Percentiles rank a stretch among this genome's conserved stretches.
Conservation (phyloP, 2,329 filamentous ascomycete genomes). For the Cyanodermella asteris region DNA sequence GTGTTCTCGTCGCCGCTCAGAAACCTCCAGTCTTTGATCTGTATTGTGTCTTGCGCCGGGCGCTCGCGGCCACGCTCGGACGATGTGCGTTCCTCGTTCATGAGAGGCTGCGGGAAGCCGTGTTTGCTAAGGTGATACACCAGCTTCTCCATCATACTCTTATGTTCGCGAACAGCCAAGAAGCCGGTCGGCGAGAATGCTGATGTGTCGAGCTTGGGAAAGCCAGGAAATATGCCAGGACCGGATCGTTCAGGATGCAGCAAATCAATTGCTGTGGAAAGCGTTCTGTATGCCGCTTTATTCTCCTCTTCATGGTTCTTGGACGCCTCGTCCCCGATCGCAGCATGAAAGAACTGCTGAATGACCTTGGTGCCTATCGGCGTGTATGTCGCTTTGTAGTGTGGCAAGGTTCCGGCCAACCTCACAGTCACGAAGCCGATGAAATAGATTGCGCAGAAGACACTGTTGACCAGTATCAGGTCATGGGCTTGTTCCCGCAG, state of each 20-base stretch:
- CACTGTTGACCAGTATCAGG: slow-evolving; percentile 3
- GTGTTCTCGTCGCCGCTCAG: slow-evolving; percentile 1
- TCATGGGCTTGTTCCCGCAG: slow-evolving; percentile 2
- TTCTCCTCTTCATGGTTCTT: slow-evolving; percentile 3
- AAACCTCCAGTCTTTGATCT: slow-evolving; percentile 4
- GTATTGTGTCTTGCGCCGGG: slow-evolving; percentile 2
- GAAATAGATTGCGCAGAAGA: slow-evolving; percentile 5
- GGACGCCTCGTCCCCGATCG: slow-evolving; percentile 5
- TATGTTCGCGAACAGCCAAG: slow-evolving; percentile 3
- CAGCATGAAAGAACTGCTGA: slow-evolving; percentile 4
- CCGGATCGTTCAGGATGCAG: slow-evolving; percentile 3
- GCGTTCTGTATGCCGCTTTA: slow-evolving; percentile 4
- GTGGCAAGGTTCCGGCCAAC: slow-evolving; percentile 2
- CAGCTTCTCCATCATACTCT: slow-evolving; percentile 2
- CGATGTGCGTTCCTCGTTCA: no score
- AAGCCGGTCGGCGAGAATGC: slow-evolving; percentile 2
- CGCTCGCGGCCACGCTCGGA: no score
- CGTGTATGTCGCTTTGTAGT: slow-evolving; percentile 3
- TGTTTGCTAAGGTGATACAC: slow-evolving; percentile 3
- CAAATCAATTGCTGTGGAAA: slow-evolving; percentile 3
- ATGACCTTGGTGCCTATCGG: slow-evolving; percentile 2
- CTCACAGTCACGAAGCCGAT: slow-evolving; percentile 3
- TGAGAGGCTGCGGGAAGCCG: slow-evolving; percentile 3
- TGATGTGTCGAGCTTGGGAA: no score
- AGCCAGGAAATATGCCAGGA: slow-evolving; percentile 3